Evolutionary conservation across 257 asterid species (phyloP), one percentile per base, ranked within the genome.

Genomic region (Ophiorrhiza pumila): DNA sequence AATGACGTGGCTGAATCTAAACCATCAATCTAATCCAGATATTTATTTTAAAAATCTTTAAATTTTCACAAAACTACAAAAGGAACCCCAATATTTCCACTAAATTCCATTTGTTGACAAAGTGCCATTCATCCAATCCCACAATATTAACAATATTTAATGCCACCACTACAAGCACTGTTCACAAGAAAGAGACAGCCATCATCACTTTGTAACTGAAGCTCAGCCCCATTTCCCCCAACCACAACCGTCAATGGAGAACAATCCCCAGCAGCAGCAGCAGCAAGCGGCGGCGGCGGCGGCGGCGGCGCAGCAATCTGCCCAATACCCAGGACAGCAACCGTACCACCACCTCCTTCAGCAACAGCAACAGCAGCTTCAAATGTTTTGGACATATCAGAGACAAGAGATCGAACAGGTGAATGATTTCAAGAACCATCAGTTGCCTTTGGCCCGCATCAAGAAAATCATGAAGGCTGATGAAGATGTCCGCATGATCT

Each of bases 401-500:
- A 87, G 92, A 41, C 86, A 83, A 52, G 98, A 90, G 53, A 92
- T 92, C 79, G 94, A 92, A 35, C 89, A 86, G 69, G 94, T 83
- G 79, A 90, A 86, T 80, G 96, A 90, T 84, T 92, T 92, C 83
- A 92, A 90, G 74, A 92, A 92, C 84, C 98, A 92, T 61, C 94
- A 90, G 70, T 88, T 92, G 22, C 98, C 98, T 1, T 77, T 92
- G 39, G 98, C 98, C 49, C 87, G 98, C 69, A 92, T 92, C 81
- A 92, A 92, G 87, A 92, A 92, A 86, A 92, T 92, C 81, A 92
- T 92, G 98, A 92, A 90, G 77, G 96, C 98, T 11, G 98, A 92
- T 53, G 98, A 92, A 65, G 98, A 92, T 70, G 98, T 92, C 64
- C 93, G 97, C 9, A 92, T 92, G 97, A 92, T 92, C 69, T 92